Evolutionary conservation across 148 eudicot genomes (phyloP).

Genomic region (Talinum fruticosum): DNA sequence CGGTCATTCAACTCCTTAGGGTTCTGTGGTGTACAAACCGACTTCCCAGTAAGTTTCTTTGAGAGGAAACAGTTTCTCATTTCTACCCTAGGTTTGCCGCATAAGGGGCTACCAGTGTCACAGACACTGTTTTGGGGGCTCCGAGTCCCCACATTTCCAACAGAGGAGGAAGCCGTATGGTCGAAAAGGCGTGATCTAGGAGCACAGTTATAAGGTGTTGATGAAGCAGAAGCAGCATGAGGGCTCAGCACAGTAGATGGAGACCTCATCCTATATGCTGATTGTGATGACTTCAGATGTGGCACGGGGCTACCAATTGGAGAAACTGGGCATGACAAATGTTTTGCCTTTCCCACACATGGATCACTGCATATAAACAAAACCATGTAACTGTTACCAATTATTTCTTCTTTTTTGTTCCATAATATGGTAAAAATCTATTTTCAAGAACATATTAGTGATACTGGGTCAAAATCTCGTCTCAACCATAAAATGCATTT

Average conservation of each 20-base stretch:
- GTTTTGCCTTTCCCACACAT: constrained; percentile 35
- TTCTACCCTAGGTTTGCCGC: constrained; percentile 30
- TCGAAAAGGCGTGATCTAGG: constrained; percentile 24
- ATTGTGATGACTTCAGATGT: constrained; percentile 36
- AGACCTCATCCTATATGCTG: constrained; percentile 25
- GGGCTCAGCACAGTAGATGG: constrained; percentile 46
- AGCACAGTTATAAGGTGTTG: constrained; percentile 41
- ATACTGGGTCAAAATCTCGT: too few species aligned
- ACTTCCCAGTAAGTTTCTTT: constrained; percentile 26
- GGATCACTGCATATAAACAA: constrained; percentile 39
- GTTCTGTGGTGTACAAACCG: constrained; percentile 18
- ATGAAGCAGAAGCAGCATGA: constrained; percentile 44
- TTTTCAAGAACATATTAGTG: too few species aligned
- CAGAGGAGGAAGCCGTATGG: constrained; percentile 13
- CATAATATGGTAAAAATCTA: too few species aligned
- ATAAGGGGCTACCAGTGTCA: neutral
- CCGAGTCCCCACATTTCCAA: constrained; percentile 16
- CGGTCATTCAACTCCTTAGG: neutral
- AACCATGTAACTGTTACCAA: neutral
- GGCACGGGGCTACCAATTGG: constrained; percentile 43
- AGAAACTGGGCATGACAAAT: constrained; percentile 63
- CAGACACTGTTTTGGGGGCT: constrained; percentile 16
- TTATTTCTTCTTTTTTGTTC: too few species aligned
- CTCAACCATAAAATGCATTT: too few species aligned
- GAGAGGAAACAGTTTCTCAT: constrained; percentile 29